A percentile compares a stretch with the other conserved stretches of the same genome.
Conservation (phyloP, 2,329 filamentous ascomycete species). For the Rhinocladiella similis region DNA sequence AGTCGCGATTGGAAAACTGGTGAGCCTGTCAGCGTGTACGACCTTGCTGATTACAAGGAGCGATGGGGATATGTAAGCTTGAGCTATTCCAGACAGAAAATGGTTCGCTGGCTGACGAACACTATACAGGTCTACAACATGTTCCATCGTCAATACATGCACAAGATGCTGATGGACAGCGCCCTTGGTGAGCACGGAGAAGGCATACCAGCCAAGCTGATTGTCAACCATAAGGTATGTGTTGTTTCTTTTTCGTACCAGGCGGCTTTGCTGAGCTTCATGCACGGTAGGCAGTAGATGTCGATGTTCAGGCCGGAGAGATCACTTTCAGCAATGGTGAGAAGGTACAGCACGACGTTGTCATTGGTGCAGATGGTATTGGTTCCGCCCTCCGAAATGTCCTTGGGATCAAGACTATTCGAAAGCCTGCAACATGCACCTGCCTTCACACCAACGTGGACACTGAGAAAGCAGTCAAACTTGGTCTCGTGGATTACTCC, state of each 20-base stretch:
- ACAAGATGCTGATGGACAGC: slow-evolving; percentile 63
- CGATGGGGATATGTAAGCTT: slow-evolving; percentile 58
- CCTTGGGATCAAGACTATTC: slow-evolving; percentile 63
- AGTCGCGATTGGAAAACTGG: slow-evolving; percentile 71
- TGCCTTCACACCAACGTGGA: slow-evolving; percentile 66
- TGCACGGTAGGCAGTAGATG: slow-evolving; percentile 33
- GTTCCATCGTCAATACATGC: slow-evolving; percentile 68
- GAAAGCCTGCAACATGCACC: slow-evolving; percentile 58
- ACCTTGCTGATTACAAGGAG: slow-evolving; percentile 64
- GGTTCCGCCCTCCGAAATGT: slow-evolving; percentile 64
- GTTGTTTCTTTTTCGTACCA: too few relatives aligned
- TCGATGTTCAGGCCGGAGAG: slow-evolving; percentile 53
- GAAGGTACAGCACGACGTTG: slow-evolving; percentile 57
- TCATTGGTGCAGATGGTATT: slow-evolving; percentile 67
- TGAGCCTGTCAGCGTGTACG: slow-evolving; percentile 64
- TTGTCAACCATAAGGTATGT: slow-evolving; percentile 54
- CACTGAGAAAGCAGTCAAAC: slow-evolving; percentile 58
- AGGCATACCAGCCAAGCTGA: slow-evolving; percentile 54
- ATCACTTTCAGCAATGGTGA: slow-evolving; percentile 57
- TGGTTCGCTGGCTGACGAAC: too few relatives aligned
- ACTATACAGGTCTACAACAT: slow-evolving; percentile 55
- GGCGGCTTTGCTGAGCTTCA: too few relatives aligned
- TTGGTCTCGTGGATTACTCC: slow-evolving; percentile 65
- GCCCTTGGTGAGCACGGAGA: slow-evolving; percentile 56
- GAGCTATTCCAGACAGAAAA: too few relatives aligned